phyloP scores from a whole-genome alignment of 306 rosid genomes.

The Corylus avellana region DNA sequence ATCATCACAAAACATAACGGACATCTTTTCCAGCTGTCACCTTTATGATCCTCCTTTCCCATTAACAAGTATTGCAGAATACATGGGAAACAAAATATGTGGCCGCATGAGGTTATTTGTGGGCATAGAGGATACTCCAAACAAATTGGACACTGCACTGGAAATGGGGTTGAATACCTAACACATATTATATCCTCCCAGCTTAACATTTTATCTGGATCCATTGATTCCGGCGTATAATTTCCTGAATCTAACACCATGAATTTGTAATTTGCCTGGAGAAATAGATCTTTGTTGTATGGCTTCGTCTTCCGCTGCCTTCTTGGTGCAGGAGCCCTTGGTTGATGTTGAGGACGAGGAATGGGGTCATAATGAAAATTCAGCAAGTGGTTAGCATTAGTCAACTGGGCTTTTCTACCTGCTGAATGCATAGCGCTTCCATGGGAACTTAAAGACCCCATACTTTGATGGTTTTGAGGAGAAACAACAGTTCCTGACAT shows the following conservation, averaged over 20 bases:
- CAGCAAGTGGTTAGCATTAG: constrained; percentile 82
- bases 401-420: constrained; percentile 69
- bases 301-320: constrained; percentile 77
- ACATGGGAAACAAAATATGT: constrained; percentile 93
- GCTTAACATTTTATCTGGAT: constrained; percentile 91
- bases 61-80: constrained; percentile 73
- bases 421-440: constrained; percentile 45
- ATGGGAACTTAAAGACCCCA: constrained; percentile 42
- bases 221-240: constrained; percentile 60
- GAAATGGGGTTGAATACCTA: constrained; percentile 71
- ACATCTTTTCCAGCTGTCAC: constrained; percentile 92
- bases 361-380: constrained; percentile 92
- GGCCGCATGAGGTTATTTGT: constrained; percentile 96
- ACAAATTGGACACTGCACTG: constrained; percentile 94
- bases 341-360: constrained; percentile 74
- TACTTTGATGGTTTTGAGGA: constrained; percentile 45
- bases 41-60: constrained; percentile 91
- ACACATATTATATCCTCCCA: constrained; percentile 94
- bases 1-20: constrained; percentile 91
- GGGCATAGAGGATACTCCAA: constrained; percentile 89
- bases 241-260: constrained; percentile 81
- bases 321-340: constrained; percentile 74
- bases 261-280: constrained; percentile 94
- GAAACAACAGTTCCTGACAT: constrained; percentile 34
- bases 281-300: constrained; percentile 84